Evolutionary conservation across 169 alveolate species (phyloP).

Genomic region (Plasmodium cynomolgi): DNA sequence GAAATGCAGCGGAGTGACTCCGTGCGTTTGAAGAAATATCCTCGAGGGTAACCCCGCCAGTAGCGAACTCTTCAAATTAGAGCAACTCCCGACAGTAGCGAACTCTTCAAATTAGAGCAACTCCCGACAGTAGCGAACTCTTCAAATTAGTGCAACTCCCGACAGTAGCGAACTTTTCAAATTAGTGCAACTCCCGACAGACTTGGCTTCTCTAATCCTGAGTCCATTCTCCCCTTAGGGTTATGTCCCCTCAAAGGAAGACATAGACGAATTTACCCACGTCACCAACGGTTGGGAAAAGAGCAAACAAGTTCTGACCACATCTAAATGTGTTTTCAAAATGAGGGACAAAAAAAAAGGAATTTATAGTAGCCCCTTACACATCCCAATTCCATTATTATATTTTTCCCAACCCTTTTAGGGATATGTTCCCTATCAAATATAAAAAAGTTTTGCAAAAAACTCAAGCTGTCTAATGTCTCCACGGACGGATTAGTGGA

Average conservation of each 20-base stretch:
- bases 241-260: conserved; percentile 59
- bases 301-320: not conserved
- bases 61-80: not conserved
- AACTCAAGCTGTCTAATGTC: not conserved
- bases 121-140: not conserved
- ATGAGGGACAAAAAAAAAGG: not conserved
- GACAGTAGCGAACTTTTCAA: not conserved
- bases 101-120: not conserved
- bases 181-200: not conserved
- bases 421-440: conserved; percentile 53
- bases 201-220: not conserved
- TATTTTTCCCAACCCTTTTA: not conserved
- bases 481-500: conserved; percentile 38
- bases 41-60: not conserved
- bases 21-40: not conserved
- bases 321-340: not conserved
- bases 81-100: not conserved
- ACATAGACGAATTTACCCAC: conserved; percentile 33
- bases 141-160: not conserved
- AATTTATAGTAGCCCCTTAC: not conserved
- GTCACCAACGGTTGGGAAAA: conserved; percentile 40
- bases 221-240: conserved; percentile 43
- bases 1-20: not conserved
- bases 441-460: conserved; percentile 52
- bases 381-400: not conserved